Conservation (phyloP, 1,284 basidiomycete species). For the Ustilago crameri region DNA sequence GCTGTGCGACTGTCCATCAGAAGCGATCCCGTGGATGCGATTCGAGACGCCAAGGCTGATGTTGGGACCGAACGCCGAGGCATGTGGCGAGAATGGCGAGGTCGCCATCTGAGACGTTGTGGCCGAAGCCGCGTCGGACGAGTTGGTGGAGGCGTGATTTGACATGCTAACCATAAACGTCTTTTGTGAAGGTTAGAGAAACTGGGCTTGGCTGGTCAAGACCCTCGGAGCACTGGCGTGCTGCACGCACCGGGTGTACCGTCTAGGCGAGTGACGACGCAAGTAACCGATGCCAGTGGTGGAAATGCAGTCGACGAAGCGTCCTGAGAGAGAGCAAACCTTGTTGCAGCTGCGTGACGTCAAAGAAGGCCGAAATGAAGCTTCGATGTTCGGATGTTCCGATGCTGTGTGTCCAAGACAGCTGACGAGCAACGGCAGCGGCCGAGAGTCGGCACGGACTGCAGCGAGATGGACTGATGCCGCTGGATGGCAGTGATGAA, state of each 20-base stretch:
- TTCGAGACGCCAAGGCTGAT: constrained; percentile 6
- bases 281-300: too few relatives aligned
- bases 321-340: neutral
- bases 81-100: constrained; percentile 36
- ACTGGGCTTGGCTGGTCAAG: too few relatives aligned
- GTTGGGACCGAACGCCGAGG: constrained; percentile 21
- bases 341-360: neutral
- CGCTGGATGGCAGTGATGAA: too few relatives aligned
- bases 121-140: constrained; percentile 18
- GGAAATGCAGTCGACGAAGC: too few relatives aligned
- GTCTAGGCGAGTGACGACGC: too few relatives aligned
- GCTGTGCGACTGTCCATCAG: constrained; percentile 23
- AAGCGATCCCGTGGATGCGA: constrained; percentile 12
- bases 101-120: constrained; percentile 1
- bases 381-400: neutral
- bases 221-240: too few relatives aligned
- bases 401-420: neutral
- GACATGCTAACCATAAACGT: constrained; percentile 13
- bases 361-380: neutral
- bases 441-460: neutral
- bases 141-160: constrained; percentile 8
- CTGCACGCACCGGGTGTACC: too few relatives aligned
- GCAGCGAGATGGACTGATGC: neutral
- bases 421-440: neutral
- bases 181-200: too few relatives aligned